These are phyloP conservation scores for Pleoardoris graminearum DNA, from an alignment of 2,329 filamentous ascomycete genomes.

Conservation along the genomic window DNA sequence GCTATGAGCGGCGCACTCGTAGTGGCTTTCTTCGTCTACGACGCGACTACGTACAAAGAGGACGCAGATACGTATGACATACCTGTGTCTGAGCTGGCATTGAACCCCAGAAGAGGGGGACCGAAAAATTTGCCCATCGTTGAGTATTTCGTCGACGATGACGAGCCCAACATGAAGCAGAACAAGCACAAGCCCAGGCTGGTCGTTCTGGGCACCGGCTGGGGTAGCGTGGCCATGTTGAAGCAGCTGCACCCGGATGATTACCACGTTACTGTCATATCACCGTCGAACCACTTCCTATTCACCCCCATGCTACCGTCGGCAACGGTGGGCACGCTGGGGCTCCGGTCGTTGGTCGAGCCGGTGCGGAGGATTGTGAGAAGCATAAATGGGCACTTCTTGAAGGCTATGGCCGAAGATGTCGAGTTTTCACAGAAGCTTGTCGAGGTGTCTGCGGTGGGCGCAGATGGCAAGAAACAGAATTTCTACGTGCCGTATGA, in stretches of 20 bases:
- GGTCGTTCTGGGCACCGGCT: constrained; percentile 90
- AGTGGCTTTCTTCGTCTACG: constrained; percentile 88
- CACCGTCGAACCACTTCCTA: constrained; percentile 93
- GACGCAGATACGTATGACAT: constrained; percentile 70
- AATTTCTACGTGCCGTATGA: constrained; percentile 96
- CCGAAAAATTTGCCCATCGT: constrained; percentile 95
- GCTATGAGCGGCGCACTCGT: constrained; percentile 70
- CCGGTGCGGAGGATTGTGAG: constrained; percentile 84
- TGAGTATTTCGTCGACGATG: constrained; percentile 84
- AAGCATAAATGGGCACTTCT: constrained; percentile 81
- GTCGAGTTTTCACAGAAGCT: constrained; percentile 91
- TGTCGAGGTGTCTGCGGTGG: constrained; percentile 79
- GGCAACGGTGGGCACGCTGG: constrained; percentile 92
- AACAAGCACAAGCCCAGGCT: constrained; percentile 88
- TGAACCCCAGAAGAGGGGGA: constrained; percentile 79
- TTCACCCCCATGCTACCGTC: constrained; percentile 98
- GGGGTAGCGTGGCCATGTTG: constrained; percentile 89
- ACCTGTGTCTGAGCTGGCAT: constrained; percentile 78
- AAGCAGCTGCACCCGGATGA: constrained; percentile 89
- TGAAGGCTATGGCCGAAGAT: constrained; percentile 83
- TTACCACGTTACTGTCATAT: constrained; percentile 94
- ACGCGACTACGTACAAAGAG: constrained; percentile 86
- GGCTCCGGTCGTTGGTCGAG: constrained; percentile 87
- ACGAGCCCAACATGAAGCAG: constrained; percentile 72
- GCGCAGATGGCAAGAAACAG: constrained; percentile 70